Evolutionary conservation across 2,329 filamentous ascomycete species (phyloP), one percentile per base, ranked within the genome.

Genomic region (Periglandula ipomoeae): DNA sequence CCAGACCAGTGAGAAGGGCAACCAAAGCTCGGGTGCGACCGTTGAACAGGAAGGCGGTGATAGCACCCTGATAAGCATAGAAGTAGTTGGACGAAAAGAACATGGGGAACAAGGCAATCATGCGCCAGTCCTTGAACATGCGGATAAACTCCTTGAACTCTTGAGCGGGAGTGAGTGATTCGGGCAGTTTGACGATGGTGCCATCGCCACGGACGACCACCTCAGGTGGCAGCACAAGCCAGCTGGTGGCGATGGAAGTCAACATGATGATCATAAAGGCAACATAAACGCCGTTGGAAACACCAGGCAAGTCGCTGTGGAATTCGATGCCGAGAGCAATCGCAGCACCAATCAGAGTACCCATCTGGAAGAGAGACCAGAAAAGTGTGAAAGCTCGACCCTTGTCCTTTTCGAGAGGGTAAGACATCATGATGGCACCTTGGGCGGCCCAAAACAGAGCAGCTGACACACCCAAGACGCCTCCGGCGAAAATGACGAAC

Each of bases 321-420:
- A 46, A 49, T 9, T 46, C 37, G 48, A 49, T 49, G 15, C 43
- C 48, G 6, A 49, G 43, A 13, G 48, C 48, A 81, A 49, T 49
- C 15, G 48, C 48, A 8, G 48, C 43, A 54, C 89, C 90, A 65
- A 96, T 87, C 52, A 95, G 89, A 58, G 82, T 89, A 58, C 89
- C 89, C 50, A 89, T 67, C 67, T 95, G 95, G 76, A 95, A 96
- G 61, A 96, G 93, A 64, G 89, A 82, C 89, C 90, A 96, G 70
- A 95, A 95, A 70, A 82, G 82, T 52, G 86, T 86, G 65, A 95
- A 94, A 65, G 89, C 95, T 51, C 84, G 82, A 39, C 89, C 89
- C 73, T 95, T 95, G 55, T 81, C 78, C 27, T 79, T 67, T 68
- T 95, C 89, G 15, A 78, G 73, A 1, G 89, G 89, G 65, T 95